A percentile compares a stretch with the other conserved stretches of the same genome.
These are phyloP conservation scores for Osmanthus fragrans DNA, from an alignment of 257 asterid genomes.

Conservation along the genomic window DNA sequence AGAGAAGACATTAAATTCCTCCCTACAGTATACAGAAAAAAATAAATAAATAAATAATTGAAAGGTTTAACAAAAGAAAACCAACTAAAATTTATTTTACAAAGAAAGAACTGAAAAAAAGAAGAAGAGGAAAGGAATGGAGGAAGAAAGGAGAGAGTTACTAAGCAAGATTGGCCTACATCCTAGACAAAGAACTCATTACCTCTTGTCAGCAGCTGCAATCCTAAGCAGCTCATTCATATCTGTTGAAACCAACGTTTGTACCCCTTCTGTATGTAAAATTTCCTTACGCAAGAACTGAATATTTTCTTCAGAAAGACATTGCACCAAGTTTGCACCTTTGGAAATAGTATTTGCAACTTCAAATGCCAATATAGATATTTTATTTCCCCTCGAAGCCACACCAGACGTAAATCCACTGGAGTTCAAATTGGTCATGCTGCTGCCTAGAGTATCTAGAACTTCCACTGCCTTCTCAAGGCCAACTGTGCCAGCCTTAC, in stretches of 20 bases:
- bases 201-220: constrained; percentile 98
- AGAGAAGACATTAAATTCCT: constrained; percentile 83
- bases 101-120: background rate
- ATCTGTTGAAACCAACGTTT: constrained; percentile 77
- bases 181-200: constrained; percentile 9
- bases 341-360: constrained; percentile 96
- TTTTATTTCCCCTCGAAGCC: constrained; percentile 74
- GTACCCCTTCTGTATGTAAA: constrained; percentile 84
- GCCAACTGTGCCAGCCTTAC: constrained; percentile 89
- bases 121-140: background rate
- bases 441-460: constrained; percentile 92
- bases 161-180: constrained; percentile 14
- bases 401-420: constrained; percentile 79
- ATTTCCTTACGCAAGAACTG: constrained; percentile 69
- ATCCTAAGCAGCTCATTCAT: constrained; percentile 82
- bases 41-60: background rate
- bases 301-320: constrained; percentile 80
- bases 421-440: constrained; percentile 90
- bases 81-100: constrained; percentile 4
- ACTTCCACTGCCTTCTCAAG: constrained; percentile 96
- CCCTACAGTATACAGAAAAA: constrained; percentile 52
- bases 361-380: constrained; percentile 83
- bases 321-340: constrained; percentile 79
- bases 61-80: constrained; percentile 8
- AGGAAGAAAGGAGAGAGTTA: background rate